Conservation (phyloP, 805 yeast genomes). For the Candida caryicola region DNA sequence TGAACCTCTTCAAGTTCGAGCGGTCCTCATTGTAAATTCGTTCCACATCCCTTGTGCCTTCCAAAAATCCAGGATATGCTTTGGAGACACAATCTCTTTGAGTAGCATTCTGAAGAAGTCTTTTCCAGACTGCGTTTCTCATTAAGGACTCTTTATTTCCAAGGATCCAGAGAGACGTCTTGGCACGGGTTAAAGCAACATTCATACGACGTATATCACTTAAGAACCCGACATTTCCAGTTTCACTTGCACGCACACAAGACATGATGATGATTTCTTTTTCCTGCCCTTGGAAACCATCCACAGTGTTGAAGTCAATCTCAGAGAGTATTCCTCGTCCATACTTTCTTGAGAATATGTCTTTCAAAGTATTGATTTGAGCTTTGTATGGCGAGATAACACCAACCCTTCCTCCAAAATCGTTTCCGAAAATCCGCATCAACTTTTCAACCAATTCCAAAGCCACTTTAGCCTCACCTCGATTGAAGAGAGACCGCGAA, state of each 20-base stretch:
- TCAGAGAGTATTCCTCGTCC: conserved; percentile 63
- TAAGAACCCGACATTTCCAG: conserved; percentile 76
- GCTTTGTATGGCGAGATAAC: conserved; percentile 93
- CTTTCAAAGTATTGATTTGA: conserved; percentile 63
- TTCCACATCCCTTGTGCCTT: not conserved
- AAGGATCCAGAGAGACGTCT: conserved; percentile 86
- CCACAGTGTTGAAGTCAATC: conserved; percentile 90
- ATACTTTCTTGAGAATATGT: conserved; percentile 52
- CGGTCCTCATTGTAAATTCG: not conserved
- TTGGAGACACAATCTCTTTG: conserved; percentile 36
- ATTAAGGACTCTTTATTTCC: conserved; percentile 72
- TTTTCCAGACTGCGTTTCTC: conserved; percentile 69
- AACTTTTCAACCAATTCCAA: conserved; percentile 59
- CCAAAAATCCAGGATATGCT: conserved; percentile 39
- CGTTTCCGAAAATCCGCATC: conserved; percentile 40
- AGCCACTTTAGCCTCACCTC: conserved; percentile 69
- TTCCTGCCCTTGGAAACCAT: conserved; percentile 96
- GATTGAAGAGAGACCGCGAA: conserved; percentile 70
- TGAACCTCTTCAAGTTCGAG: not conserved
- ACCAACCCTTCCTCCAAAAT: conserved; percentile 76
- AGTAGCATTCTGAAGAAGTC: conserved; percentile 64
- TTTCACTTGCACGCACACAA: conserved; percentile 84
- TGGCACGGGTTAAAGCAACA: conserved; percentile 93
- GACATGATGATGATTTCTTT: conserved; percentile 91
- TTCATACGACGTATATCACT: conserved; percentile 94